Evolutionary conservation across 306 rosid species (phyloP), one percentile per base, ranked within the genome.

Genomic region (Medicago arabica): DNA sequence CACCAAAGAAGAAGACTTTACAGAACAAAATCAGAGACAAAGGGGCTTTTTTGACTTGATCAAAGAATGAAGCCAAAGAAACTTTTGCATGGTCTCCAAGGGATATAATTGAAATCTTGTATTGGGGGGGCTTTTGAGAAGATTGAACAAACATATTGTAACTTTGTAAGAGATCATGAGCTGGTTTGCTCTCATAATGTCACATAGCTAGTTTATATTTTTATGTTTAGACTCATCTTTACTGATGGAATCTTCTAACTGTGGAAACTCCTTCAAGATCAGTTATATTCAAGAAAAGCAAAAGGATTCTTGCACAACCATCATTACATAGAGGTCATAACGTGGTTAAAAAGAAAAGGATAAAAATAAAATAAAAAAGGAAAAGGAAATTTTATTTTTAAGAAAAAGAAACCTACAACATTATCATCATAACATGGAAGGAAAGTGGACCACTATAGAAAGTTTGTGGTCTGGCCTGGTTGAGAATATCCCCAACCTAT

Each of bases 11-110:
- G 77, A 81, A 16, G 74, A 85, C 82, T 80, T 73, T 79, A 76
- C 21, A 53, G 9, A 41, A 63, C 43, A 71, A 67, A 14, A 63
- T 54, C 49, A 60, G 54, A 47, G 65, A 57, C 47, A 87, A 85
- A 66, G 83, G 82, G 46, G 80, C 91, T 85, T 89, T 82, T 88
- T 65, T 78, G 87, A 87, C 84, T 74, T 78, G 84, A 80, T 46
- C 51, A 46, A 84, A 83, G 84, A 69, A 78, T 75, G 78, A 78
- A 80, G 89, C 87, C 87, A 88, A 90, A 86, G 79, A 81, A 77
- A 11, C 90, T 94, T 94, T 94, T 91, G 93, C 96, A 94, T 92
- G 97, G 97, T 92, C 96, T 94, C 90, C 94, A 68, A 94, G 97
- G 78, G 76, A 18, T 74, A 91, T 93, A 78, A 93, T 93, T 91